Percentiles rank a stretch among this genome's conserved stretches.
These are phyloP conservation scores for Leonotis leonurus DNA, from an alignment of 257 asterid genomes.

Conservation along the genomic window DNA sequence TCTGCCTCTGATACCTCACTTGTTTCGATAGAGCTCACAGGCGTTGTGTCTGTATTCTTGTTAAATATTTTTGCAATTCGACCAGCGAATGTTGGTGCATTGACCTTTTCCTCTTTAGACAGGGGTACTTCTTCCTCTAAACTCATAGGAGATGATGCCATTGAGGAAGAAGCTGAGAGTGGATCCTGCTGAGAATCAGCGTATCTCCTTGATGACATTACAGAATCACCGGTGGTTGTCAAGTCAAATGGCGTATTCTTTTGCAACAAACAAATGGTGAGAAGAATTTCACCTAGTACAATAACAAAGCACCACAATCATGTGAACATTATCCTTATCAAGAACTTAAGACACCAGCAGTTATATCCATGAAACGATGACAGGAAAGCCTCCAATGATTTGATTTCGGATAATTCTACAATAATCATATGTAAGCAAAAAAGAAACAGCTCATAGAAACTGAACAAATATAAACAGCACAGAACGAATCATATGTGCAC, in stretches of 20 bases:
- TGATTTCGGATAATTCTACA: not conserved
- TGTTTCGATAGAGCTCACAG: constrained; percentile 37
- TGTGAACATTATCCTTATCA: not conserved
- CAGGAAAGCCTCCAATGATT: not conserved
- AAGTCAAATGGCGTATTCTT: constrained; percentile 39
- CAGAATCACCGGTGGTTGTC: constrained; percentile 33
- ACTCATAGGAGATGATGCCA: constrained; percentile 38
- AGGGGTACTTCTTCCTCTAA: constrained; percentile 43
- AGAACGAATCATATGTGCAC: not conserved
- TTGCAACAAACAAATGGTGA: constrained; percentile 63
- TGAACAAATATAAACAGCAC: not conserved
- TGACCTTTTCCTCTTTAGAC: constrained; percentile 58
- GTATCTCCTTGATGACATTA: constrained; percentile 29
- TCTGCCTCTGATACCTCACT: constrained; percentile 53
- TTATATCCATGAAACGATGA: not conserved
- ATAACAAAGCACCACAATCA: not conserved
- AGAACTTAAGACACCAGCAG: not conserved
- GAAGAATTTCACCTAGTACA: constrained; percentile 72
- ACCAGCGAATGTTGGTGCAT: constrained; percentile 58
- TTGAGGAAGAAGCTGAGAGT: constrained; percentile 40
- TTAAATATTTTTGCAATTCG: constrained; percentile 79
- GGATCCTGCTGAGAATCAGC: constrained; percentile 36
- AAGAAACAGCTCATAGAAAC: not conserved
- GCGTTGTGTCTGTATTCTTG: constrained; percentile 46
- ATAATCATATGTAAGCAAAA: not conserved